Percentiles rank a stretch among this genome's conserved stretches.
These are phyloP conservation scores for Fraxinus latifolia DNA, from an alignment of 305 asterid genomes.

Conservation along the genomic window DNA sequence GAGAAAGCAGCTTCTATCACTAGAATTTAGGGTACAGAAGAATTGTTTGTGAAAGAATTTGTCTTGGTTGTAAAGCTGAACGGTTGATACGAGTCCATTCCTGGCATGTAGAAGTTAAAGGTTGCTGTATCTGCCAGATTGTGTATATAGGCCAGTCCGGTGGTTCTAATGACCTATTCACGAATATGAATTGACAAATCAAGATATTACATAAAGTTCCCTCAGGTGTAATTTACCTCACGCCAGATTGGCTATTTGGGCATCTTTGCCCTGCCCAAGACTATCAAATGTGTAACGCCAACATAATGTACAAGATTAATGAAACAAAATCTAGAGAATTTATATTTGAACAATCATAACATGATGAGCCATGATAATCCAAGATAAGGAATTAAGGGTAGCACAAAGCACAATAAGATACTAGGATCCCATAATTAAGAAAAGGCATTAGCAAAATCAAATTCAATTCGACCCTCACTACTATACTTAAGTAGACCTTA, in stretches of 20 bases:
- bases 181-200: not conserved
- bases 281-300: not conserved
- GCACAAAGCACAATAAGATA: not conserved
- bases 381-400: not conserved
- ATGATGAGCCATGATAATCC: not conserved
- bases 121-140: not conserved
- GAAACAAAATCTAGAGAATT: not conserved
- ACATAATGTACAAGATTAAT: not conserved
- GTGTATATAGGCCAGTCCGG: not conserved
- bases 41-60: not conserved
- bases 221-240: not conserved
- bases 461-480: not conserved
- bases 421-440: not conserved
- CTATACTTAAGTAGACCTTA: not conserved
- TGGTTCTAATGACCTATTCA: not conserved
- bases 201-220: not conserved
- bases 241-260: not conserved
- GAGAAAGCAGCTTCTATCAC: not conserved
- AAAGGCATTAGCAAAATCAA: not conserved
- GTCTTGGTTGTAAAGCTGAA: not conserved
- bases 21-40: not conserved
- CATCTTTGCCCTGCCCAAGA: not conserved
- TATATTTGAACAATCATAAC: not conserved
- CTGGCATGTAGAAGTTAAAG: not conserved
- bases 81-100: not conserved